A percentile compares a stretch with the other conserved stretches of the same genome.
phyloP scores from a whole-genome alignment of 768 basidiomycete species.

The Rhodotorula kratochvilovae region DNA sequence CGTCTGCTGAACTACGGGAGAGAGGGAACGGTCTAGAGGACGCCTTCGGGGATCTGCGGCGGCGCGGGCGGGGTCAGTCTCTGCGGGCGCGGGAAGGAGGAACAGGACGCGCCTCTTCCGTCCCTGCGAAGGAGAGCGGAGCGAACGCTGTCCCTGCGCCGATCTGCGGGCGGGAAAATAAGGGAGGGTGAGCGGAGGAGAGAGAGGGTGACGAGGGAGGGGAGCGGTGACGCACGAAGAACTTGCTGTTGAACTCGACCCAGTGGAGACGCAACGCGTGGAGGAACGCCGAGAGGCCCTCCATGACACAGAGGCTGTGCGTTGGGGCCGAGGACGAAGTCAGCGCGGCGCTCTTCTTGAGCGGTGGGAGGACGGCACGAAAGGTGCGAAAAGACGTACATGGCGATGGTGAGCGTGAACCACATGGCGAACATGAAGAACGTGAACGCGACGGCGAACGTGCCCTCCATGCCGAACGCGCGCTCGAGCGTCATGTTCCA shows the following conservation, averaged over 20 bases:
- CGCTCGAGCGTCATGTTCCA: conserved; percentile 53
- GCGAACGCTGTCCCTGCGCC: conserved; percentile 78
- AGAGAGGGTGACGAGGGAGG: background rate
- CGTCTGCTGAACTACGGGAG: background rate
- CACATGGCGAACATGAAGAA: conserved; percentile 71
- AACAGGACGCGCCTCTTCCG: conserved; percentile 39
- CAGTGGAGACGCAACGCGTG: conserved; percentile 95
- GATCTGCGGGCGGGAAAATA: conserved; percentile 87
- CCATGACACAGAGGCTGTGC: conserved; percentile 82
- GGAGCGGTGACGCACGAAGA: conserved; percentile 51
- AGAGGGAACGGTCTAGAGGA: background rate
- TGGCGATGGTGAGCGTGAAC: conserved; percentile 66
- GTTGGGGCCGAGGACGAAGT: background rate
- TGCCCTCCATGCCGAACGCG: conserved; percentile 51
- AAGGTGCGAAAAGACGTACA: conserved; percentile 33
- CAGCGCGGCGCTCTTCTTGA: background rate
- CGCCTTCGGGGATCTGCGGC: conserved; percentile 15
- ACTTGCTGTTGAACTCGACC: conserved; percentile 78
- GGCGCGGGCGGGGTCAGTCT: background rate
- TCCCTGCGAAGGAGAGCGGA: conserved; percentile 75
- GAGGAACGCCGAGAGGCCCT: conserved; percentile 93
- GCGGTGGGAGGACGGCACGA: background rate
- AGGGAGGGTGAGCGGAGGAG: conserved; percentile 46
- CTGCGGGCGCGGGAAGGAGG: too few species aligned
- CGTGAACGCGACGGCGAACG: conserved; percentile 56